Conservation (phyloP, 2,329 filamentous ascomycete species). For the Trichoderma gracile region DNA sequence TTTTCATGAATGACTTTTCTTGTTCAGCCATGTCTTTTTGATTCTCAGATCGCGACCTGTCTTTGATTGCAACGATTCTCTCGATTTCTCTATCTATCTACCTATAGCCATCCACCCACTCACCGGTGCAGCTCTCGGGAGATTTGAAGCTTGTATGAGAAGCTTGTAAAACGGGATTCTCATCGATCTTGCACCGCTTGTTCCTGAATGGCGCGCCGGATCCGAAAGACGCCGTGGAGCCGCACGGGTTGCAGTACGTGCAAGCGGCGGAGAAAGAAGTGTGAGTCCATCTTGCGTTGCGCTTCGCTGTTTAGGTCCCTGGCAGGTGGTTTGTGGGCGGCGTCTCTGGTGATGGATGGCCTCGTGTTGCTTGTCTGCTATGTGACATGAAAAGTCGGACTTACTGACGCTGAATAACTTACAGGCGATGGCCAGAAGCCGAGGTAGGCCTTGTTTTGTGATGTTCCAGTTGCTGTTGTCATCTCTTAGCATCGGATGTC, state of each 20-base stretch:
- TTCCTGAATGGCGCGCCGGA: constrained; percentile 17
- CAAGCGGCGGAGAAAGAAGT: constrained; percentile 23
- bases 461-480: background rate
- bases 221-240: constrained; percentile 24
- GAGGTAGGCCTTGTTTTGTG: background rate
- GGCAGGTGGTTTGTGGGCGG: background rate
- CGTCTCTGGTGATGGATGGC: background rate
- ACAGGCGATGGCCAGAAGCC: constrained; percentile 24
- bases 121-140: background rate
- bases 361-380: background rate
- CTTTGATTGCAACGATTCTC: background rate
- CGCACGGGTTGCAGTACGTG: constrained; percentile 23
- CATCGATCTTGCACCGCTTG: background rate
- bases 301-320: background rate
- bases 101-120: too few species aligned
- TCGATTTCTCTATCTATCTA: background rate
- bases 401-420: background rate
- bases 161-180: background rate
- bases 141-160: background rate
- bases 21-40: background rate
- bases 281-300: constrained; percentile 9
- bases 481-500: background rate
- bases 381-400: background rate
- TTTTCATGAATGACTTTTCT: background rate
- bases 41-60: background rate